Base-by-base conservation (phyloP, 129 eudicot genomes). In the Flaveria linearis region DNA sequence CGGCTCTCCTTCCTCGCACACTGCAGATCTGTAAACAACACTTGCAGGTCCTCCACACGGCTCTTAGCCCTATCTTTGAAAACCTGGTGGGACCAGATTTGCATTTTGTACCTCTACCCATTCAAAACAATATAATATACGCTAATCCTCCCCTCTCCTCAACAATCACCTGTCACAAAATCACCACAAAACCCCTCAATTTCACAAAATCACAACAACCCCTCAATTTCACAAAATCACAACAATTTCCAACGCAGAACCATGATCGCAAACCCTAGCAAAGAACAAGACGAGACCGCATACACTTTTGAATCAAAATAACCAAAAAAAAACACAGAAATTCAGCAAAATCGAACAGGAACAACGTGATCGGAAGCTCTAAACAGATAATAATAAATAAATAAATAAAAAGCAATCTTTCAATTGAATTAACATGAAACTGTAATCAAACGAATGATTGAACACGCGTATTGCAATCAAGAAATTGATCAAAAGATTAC, bases 1-100 rank as follows among this genome's bases (percentile, higher is more conserved):
- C 99, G 93, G 83, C 97, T 94, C 78, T 94, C 99, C 83, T 94
- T 91, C 84, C 99, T 79, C 6, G 97, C 97, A 2, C 89, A 83
- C 73, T 94, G 99, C 76, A 94, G 96, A 89, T 87, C 89, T 16
- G 82, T 78, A 67, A 94, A 91, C 78, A 94, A 82, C 25, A 88
- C 96, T 73, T 91, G 97, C 16, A 94, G 90, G 83, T 94, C 97
- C 85, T 91, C 97, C 61, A 94, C 97, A 2, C 93, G 87, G 74
- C 89, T 91, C 89, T 94, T 94, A 15, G 93, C 99, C 78, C 91
- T 84, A 51, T 91, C 97, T 81, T 94, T 94, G 82, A 94, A 86
- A 68, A 89, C 83, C 81, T 83, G 90, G 86, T 94, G 97, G 55
- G 96, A 89, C 63, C 92, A 49, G 87, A 75, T 78, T 88, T 91